These are phyloP conservation scores for Encephalitozoon hellem DNA, from an alignment of 371 early-diverging fungal genomes.

Conservation along the genomic window DNA sequence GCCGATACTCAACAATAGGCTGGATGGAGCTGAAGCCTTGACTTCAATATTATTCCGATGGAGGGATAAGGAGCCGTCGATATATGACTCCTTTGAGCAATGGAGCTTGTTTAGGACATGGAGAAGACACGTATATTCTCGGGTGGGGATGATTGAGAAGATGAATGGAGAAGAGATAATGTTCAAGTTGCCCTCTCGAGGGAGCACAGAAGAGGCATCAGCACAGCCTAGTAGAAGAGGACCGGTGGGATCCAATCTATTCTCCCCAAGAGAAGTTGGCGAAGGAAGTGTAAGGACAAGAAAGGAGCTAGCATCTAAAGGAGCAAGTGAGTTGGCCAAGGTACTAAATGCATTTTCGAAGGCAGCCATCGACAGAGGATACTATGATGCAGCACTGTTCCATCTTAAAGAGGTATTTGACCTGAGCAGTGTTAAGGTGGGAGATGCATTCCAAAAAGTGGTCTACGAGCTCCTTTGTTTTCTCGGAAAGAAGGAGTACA, in stretches of 20 bases:
- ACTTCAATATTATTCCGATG: constrained; percentile 36
- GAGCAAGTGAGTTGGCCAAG: constrained; percentile 52
- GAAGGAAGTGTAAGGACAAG: constrained; percentile 4
- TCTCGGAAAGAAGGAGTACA: constrained; percentile 44
- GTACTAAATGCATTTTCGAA: constrained; percentile 45
- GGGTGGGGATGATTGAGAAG: not conserved
- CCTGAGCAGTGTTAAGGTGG: constrained; percentile 55
- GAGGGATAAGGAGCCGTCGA: constrained; percentile 45
- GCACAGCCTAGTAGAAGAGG: not conserved
- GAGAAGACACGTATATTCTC: constrained; percentile 20
- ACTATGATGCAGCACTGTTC: constrained; percentile 40
- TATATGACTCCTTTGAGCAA: not conserved
- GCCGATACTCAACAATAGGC: constrained; percentile 28
- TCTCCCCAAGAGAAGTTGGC: constrained; percentile 16
- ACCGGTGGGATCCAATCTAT: not conserved
- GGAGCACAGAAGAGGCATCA: not conserved
- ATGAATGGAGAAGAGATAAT: not conserved
- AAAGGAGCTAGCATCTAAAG: constrained; percentile 38
- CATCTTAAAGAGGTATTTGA: constrained; percentile 48
- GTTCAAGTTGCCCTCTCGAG: not conserved
- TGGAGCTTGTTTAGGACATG: constrained; percentile 15
- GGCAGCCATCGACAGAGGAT: constrained; percentile 27
- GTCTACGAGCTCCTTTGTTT: constrained; percentile 51
- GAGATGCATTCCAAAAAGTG: constrained; percentile 55
- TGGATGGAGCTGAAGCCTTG: constrained; percentile 33